These are phyloP conservation scores for Hordeum pubiflorum DNA, from an alignment of 202 grass and related monocot species.

Conservation along the genomic window DNA sequence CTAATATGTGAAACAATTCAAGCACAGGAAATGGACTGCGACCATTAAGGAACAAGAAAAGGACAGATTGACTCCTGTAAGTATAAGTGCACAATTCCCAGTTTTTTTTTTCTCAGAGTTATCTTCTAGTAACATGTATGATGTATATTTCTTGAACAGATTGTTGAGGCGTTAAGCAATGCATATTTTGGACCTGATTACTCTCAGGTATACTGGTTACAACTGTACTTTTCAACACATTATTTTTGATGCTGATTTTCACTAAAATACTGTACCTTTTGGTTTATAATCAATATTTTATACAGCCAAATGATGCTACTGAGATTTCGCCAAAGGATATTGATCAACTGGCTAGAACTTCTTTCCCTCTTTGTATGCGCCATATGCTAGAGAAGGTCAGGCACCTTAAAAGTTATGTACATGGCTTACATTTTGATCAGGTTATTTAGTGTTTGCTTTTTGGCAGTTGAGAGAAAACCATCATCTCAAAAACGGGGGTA, in stretches of 20 bases:
- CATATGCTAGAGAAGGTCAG: conserved; percentile 90
- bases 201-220: conserved; percentile 53
- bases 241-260: conserved; percentile 15
- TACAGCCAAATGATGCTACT: conserved; percentile 59
- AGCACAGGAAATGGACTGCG: conserved; percentile 79
- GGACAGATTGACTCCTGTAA: conserved; percentile 80
- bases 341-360: conserved; percentile 63
- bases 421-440: conserved; percentile 18
- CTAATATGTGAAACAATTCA: conserved; percentile 20
- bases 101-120: conserved; percentile 5
- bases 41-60: conserved; percentile 90
- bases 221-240: conserved; percentile 3
- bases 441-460: conserved; percentile 26
- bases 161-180: conserved; percentile 92
- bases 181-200: conserved; percentile 98
- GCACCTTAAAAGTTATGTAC: conserved; percentile 16
- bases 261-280: conserved; percentile 4
- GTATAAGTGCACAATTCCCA: conserved; percentile 18
- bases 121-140: neutral
- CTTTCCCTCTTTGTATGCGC: conserved; percentile 96
- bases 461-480: conserved; percentile 89
- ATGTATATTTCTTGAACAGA: conserved; percentile 50
- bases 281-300: conserved; percentile 23
- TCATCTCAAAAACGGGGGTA: conserved; percentile 92
- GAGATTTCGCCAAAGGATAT: conserved; percentile 96